Percentiles rank a stretch among this genome's conserved stretches.
Conservation (phyloP, 352 stramenopile genomes). For the Phytophthora pini region DNA sequence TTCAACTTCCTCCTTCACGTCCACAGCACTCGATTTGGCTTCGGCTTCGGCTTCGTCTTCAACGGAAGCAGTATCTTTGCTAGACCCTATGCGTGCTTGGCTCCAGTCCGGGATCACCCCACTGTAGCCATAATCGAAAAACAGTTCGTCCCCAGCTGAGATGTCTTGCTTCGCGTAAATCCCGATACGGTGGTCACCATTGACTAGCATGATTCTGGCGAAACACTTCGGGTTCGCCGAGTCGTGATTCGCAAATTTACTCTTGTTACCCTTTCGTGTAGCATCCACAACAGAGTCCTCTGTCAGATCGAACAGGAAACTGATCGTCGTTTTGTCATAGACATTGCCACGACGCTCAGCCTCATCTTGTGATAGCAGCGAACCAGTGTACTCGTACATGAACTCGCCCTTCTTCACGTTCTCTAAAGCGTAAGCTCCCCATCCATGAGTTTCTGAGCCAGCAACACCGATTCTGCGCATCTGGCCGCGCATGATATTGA, state of each 20-base stretch:
- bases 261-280: constrained; percentile 96
- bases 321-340: constrained; percentile 91
- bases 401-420: constrained; percentile 65
- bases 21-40: constrained; percentile 6
- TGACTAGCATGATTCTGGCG: constrained; percentile 90
- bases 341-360: constrained; percentile 87
- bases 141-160: constrained; percentile 80
- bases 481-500: constrained; percentile 68
- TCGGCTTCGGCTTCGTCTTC: constrained; percentile 23
- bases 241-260: constrained; percentile 93
- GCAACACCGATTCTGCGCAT: constrained; percentile 63
- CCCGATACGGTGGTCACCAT: constrained; percentile 93
- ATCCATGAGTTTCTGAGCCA: constrained; percentile 73
- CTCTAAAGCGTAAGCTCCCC: constrained; percentile 74
- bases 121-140: constrained; percentile 87
- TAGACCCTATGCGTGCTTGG: constrained; percentile 59
- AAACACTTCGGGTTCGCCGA: constrained; percentile 83
- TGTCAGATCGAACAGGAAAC: constrained; percentile 96
- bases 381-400: constrained; percentile 92
- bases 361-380: constrained; percentile 91
- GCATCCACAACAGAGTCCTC: constrained; percentile 94
- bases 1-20: constrained; percentile 24
- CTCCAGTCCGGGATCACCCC: constrained; percentile 86
- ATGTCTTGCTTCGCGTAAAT: constrained; percentile 94
- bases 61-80: constrained; percentile 26